Evolutionary conservation across 2,329 filamentous ascomycete species (phyloP).

Genomic region (Alternaria alternata): DNA sequence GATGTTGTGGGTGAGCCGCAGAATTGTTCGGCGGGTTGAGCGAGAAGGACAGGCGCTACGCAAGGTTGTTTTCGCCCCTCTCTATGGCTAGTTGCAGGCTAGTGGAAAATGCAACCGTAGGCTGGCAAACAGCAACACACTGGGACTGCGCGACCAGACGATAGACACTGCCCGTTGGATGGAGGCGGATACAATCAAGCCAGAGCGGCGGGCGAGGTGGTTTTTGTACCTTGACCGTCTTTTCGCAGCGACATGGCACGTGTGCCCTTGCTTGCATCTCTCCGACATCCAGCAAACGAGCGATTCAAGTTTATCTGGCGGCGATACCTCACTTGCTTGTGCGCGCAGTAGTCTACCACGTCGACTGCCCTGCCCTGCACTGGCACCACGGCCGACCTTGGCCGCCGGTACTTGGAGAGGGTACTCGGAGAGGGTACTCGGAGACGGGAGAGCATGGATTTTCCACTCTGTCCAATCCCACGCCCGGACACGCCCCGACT

Average conservation of each 20-base stretch:
- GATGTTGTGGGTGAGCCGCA: slow-evolving; percentile 43
- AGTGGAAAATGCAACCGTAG: slow-evolving; percentile 18
- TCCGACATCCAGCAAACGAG: slow-evolving; percentile 14
- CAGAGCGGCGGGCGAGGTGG: not conserved
- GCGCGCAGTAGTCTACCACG: slow-evolving; percentile 18
- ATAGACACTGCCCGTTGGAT: not conserved
- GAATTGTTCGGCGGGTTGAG: slow-evolving; percentile 47
- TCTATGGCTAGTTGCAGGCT: slow-evolving; percentile 27
- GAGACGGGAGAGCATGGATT: not conserved
- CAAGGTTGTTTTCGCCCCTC: slow-evolving; percentile 39
- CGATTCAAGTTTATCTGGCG: slow-evolving; percentile 23
- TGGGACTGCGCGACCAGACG: slow-evolving; percentile 9
- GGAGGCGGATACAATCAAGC: not conserved
- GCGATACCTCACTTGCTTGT: slow-evolving; percentile 19
- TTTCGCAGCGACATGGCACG: slow-evolving; percentile 22
- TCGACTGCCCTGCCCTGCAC: slow-evolving; percentile 7
- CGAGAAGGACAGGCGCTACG: slow-evolving; percentile 30
- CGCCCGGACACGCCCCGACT: not conserved
- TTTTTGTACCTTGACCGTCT: slow-evolving; percentile 24
- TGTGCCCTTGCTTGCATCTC: slow-evolving; percentile 19
- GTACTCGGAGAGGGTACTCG: not conserved
- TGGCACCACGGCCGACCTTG: slow-evolving; percentile 24
- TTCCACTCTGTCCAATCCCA: not conserved
- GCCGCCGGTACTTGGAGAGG: slow-evolving; percentile 16
- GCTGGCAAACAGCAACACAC: slow-evolving; percentile 27